Conservation (phyloP, 2,329 filamentous ascomycete genomes). For the Diplodia mutila region DNA sequence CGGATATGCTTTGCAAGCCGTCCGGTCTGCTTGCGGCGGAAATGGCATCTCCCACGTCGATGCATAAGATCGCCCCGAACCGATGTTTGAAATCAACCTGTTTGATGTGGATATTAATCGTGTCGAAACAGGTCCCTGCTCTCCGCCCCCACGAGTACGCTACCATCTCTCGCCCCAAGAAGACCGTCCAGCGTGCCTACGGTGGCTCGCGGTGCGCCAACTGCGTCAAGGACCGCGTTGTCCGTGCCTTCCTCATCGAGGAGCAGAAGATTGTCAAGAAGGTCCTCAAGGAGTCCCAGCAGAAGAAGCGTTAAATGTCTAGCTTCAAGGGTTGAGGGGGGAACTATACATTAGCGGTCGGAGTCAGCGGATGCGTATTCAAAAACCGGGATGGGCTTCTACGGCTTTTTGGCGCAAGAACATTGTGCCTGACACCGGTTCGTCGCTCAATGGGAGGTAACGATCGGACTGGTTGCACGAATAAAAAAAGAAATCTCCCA, state of each 20-base stretch:
- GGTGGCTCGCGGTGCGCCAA: constrained; percentile 97
- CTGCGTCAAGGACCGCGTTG: constrained; percentile 97
- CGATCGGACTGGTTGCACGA: constrained; percentile 27
- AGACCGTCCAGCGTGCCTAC: constrained; percentile 98
- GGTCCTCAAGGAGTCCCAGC: constrained; percentile 97
- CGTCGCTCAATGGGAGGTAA: constrained; percentile 25
- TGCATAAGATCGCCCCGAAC: neutral
- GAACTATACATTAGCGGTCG: constrained; percentile 25
- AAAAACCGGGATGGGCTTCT: constrained; percentile 26
- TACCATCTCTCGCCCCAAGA: constrained; percentile 96
- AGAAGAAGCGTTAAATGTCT: constrained; percentile 62
- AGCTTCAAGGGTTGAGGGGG: constrained; percentile 16
- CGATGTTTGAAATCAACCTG: neutral
- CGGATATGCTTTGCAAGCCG: neutral
- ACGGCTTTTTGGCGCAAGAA: constrained; percentile 27
- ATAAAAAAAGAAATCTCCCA: constrained; percentile 28
- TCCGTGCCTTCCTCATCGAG: constrained; percentile 98
- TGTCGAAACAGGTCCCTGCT: constrained; percentile 75
- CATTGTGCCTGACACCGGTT: constrained; percentile 25
- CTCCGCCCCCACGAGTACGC: constrained; percentile 98
- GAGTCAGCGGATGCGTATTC: constrained; percentile 27
- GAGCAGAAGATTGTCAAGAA: constrained; percentile 99
- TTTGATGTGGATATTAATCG: constrained; percentile 10
- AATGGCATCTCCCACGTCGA: neutral
- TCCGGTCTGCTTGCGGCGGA: no score